Evolutionary conservation across 805 yeast species (phyloP), one percentile per base, ranked within the genome.

Genomic region (Ogataea corticis): DNA sequence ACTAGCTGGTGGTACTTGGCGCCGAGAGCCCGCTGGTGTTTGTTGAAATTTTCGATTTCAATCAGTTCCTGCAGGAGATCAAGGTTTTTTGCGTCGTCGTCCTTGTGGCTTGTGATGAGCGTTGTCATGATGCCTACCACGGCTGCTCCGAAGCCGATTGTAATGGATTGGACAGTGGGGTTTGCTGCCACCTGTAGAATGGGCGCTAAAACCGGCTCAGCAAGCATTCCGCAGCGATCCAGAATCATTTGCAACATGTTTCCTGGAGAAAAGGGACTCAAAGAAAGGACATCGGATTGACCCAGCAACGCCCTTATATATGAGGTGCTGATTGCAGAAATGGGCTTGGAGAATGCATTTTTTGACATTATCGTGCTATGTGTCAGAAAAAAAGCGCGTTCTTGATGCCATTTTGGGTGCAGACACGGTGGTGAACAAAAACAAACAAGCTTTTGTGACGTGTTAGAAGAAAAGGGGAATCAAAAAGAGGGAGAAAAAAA

Each of bases 141-240:
- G 7, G 58, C 55, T 7, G 56, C 55, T 15, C 56, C 47, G 21
- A 52, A 40, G 3, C 58, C 58, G 12, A 54, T 27, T 1, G 55
- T 46, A 13, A 54, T 39, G 1, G 52, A 48, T 34, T 54, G 55
- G 4, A 51, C 49, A 1, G 51, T 38, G 1, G 55, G 56, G 23
- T 39, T 48, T 1, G 54, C 19, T 0, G 44, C 46, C 19, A 54
- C 23, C 13, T 35, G 30, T 16, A 45, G 15, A 9, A 49, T n/a
- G 1, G 50, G 33, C 11, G 17, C 50, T 17, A 33, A 13, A 13
- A 41, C 15, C 37, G 46, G 38, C 23, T 42, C 40, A 13, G 14
- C 33, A 33, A 28, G 29, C 41, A 27, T 15, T 23, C 46, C 38
- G 38, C 30, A 23, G 18, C 35, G 34, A 5, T 33, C 30, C 16